These are phyloP conservation scores for Penicillium odoratum DNA, from an alignment of 495 filamentous ascomycete genomes.

Conservation along the genomic window DNA sequence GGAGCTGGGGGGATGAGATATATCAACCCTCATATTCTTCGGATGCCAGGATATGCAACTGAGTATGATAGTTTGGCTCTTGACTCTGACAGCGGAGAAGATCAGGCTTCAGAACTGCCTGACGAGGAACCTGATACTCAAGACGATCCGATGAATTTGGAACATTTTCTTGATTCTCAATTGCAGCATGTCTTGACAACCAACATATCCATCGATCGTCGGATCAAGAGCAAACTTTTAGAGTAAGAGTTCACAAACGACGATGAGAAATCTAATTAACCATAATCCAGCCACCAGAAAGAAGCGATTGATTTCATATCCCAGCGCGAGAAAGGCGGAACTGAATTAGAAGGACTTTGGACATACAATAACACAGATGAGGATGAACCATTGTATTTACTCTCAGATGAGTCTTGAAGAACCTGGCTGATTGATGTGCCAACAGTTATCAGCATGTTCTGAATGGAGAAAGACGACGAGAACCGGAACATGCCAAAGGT, in stretches of 20 bases:
- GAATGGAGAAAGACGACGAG: background rate
- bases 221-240: background rate
- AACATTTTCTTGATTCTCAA: background rate
- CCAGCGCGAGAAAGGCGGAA: background rate
- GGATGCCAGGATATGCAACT: background rate
- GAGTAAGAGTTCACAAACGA: background rate
- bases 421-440: background rate
- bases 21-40: constrained; percentile 5
- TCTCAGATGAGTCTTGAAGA: background rate
- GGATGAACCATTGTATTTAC: constrained; percentile 5
- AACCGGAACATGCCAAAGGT: constrained; percentile 1
- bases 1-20: background rate
- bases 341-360: constrained; percentile 3
- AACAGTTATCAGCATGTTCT: constrained; percentile 6
- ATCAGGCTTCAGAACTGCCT: background rate
- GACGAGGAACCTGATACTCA: background rate
- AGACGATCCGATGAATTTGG: background rate
- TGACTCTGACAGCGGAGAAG: background rate
- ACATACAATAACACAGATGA: constrained; percentile 6
- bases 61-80: background rate
- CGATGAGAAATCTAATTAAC: too few species aligned
- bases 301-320: background rate
- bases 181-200: background rate
- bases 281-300: background rate
- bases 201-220: constrained; percentile 7